A percentile compares a stretch with the other conserved stretches of the same genome.
Evolutionary conservation across 2,329 filamentous ascomycete species (phyloP).

Genomic region (Arthrobotrys sphaeroides): DNA sequence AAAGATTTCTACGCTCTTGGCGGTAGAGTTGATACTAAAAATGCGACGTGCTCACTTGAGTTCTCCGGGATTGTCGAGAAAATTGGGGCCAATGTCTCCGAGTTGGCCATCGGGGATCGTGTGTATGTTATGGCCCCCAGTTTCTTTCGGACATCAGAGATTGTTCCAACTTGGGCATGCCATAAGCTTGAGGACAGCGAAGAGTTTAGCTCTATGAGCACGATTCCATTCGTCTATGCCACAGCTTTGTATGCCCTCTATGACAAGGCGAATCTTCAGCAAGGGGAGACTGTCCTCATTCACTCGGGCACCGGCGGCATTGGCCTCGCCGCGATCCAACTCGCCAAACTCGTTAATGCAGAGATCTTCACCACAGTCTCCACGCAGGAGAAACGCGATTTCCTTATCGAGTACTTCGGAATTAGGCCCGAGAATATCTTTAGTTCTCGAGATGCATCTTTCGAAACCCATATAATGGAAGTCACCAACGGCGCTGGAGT

Average conservation of each 20-base stretch:
- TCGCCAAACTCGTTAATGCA: slow-evolving; percentile 32
- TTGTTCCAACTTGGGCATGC: slow-evolving; percentile 57
- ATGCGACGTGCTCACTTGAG: slow-evolving; percentile 57
- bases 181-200: slow-evolving; percentile 63
- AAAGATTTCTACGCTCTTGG: slow-evolving; percentile 58
- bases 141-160: slow-evolving; percentile 55
- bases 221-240: neutral
- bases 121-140: slow-evolving; percentile 57
- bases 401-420: slow-evolving; percentile 58
- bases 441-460: slow-evolving; percentile 60
- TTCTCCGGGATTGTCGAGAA: slow-evolving; percentile 58
- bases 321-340: neutral
- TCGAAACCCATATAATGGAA: slow-evolving; percentile 58
- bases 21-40: slow-evolving; percentile 57
- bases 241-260: neutral
- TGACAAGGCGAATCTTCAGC: neutral
- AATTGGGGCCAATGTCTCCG: slow-evolving; percentile 46
- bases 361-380: slow-evolving; percentile 63
- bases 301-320: slow-evolving; percentile 5
- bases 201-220: neutral
- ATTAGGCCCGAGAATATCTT: slow-evolving; percentile 60
- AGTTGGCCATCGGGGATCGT: slow-evolving; percentile 57
- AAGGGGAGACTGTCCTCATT: slow-evolving; percentile 1
- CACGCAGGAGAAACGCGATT: slow-evolving; percentile 60
- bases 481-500: slow-evolving; percentile 60